Conservation (phyloP, 73 alveolate species). For the Durusdinium trenchii region DNA sequence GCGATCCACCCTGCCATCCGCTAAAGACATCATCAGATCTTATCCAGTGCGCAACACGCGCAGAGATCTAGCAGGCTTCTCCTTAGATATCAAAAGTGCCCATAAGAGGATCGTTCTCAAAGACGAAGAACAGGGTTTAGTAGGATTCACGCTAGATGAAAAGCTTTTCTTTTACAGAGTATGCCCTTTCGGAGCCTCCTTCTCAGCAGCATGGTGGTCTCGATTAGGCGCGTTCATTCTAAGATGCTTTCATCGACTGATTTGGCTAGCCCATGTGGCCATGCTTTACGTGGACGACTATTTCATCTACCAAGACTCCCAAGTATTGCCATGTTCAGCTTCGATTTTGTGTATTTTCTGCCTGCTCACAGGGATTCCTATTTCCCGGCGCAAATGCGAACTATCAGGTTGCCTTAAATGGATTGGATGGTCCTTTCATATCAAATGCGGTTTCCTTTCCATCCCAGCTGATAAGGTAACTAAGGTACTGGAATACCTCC, state of each 20-base stretch:
- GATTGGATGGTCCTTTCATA: slow-evolving; percentile 6
- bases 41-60: not conserved
- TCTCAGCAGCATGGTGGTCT: not conserved
- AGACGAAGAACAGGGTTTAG: not conserved
- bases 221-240: not conserved
- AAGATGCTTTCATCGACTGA: not conserved
- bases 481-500: not conserved
- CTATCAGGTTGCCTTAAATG: not conserved
- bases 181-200: not conserved
- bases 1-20: not conserved
- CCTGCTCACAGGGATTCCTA: not conserved
- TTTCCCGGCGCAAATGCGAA: not conserved
- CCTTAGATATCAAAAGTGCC: not conserved
- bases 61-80: not conserved
- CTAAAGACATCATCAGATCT: not conserved
- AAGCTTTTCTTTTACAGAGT: not conserved
- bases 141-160: not conserved
- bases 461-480: not conserved
- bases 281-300: not conserved
- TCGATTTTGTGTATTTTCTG: not conserved
- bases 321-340: not conserved
- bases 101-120: not conserved
- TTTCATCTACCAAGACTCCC: not conserved
- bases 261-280: not conserved
- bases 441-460: not conserved